phyloP scores from a whole-genome alignment of 2,329 filamentous ascomycete species.

The Pseudogymnoascus sp. region DNA sequence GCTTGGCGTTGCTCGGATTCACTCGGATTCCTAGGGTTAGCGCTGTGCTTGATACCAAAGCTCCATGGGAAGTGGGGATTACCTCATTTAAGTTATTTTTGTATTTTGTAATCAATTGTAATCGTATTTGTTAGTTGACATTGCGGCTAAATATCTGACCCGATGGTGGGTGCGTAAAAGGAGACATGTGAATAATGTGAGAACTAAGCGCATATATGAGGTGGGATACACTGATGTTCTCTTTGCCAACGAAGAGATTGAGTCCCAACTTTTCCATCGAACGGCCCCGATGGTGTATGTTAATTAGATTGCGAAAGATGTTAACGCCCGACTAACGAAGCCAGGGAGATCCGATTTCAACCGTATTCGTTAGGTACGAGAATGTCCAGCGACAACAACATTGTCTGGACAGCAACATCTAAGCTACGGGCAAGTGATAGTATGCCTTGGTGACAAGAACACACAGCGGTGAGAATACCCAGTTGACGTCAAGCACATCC shows the following conservation, averaged over 20 bases:
- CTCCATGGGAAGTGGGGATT: neutral
- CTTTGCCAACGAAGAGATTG: too few relatives aligned
- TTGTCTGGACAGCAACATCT: neutral
- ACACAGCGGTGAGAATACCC: too few relatives aligned
- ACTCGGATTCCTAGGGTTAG: neutral
- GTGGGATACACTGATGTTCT: neutral
- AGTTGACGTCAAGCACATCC: too few relatives aligned
- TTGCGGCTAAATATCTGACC: neutral
- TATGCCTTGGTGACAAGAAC: neutral
- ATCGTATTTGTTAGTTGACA: neutral
- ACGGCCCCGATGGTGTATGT: too few relatives aligned
- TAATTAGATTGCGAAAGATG: too few relatives aligned
- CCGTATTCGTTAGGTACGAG: too few relatives aligned
- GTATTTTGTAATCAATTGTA: neutral
- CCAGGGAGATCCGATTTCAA: too few relatives aligned
- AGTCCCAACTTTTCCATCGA: too few relatives aligned
- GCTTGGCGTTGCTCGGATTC: constrained; percentile 1
- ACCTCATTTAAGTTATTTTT: neutral
- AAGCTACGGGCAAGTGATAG: neutral
- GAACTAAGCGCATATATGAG: neutral
- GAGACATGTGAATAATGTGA: neutral
- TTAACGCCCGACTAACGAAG: too few relatives aligned
- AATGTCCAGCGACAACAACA: neutral
- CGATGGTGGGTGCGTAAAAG: neutral
- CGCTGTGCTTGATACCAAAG: neutral